A percentile compares a stretch with the other conserved stretches of the same genome.
Evolutionary conservation across 495 filamentous ascomycete species (phyloP).

Genomic region (Aspergillus campestris): DNA sequence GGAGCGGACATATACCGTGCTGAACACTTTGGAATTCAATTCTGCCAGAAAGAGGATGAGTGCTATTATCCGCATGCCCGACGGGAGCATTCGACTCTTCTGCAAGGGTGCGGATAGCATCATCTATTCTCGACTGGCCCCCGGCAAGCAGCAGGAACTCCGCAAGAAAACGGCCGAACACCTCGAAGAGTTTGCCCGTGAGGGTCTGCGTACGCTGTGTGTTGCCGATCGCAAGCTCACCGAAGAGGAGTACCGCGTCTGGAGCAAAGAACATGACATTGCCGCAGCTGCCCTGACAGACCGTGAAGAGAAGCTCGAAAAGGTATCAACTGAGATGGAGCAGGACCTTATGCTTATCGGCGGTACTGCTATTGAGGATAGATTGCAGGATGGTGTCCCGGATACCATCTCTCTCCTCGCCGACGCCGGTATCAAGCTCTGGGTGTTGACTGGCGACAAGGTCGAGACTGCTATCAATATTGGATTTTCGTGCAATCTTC

Average conservation of each 20-base stretch:
- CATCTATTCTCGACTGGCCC: constrained; percentile 86
- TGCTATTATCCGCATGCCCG: constrained; percentile 91
- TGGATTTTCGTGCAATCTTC: constrained; percentile 95
- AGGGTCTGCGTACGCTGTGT: constrained; percentile 91
- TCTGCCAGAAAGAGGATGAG: constrained; percentile 97
- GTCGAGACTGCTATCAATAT: constrained; percentile 99
- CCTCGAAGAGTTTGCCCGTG: constrained; percentile 90
- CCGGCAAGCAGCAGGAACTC: constrained; percentile 78
- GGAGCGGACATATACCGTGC: constrained; percentile 73
- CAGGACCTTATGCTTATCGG: constrained; percentile 82
- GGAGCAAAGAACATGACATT: constrained; percentile 79
- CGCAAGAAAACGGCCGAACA: constrained; percentile 81
- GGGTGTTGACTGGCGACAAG: constrained; percentile 98
- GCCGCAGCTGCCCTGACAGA: constrained; percentile 77
- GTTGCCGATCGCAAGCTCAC: constrained; percentile 77
- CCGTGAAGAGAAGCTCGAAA: constrained; percentile 90
- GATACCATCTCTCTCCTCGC: constrained; percentile 91
- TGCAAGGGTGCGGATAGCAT: constrained; percentile 98
- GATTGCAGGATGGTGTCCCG: constrained; percentile 93
- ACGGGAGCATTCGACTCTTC: constrained; percentile 84
- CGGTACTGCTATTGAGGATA: constrained; percentile 96
- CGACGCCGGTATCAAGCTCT: constrained; percentile 96
- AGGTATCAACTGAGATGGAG: constrained; percentile 83
- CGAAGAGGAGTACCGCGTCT: constrained; percentile 80
- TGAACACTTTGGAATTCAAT: constrained; percentile 97